phyloP scores from a whole-genome alignment of 2,329 filamentous ascomycete genomes.

The Cercospora sesami region DNA sequence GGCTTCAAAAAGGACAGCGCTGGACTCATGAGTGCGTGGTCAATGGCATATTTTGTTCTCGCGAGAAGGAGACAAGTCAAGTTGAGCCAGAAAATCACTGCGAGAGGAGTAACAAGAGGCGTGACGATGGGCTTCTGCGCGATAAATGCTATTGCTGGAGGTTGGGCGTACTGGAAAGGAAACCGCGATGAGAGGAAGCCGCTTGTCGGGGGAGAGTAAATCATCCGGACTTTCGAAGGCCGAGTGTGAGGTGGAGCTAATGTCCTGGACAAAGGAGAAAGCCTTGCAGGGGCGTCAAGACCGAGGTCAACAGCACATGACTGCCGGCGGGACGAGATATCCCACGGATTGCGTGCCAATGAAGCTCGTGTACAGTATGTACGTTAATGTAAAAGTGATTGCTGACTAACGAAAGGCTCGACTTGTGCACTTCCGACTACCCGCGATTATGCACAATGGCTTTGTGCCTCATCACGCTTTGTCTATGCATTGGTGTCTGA shows the following conservation, averaged over 20 bases:
- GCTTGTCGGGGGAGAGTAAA: conserved; percentile 7
- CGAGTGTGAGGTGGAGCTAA: neutral
- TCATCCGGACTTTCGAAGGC: neutral
- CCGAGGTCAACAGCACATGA: neutral
- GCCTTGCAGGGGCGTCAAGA: neutral
- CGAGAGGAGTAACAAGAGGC: conserved; percentile 54
- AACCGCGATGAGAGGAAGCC: conserved; percentile 22
- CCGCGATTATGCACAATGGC: neutral
- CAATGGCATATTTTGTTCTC: conserved; percentile 63
- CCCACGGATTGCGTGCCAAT: neutral
- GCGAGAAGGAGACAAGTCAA: conserved; percentile 58
- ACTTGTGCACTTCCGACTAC: neutral
- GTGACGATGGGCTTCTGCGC: conserved; percentile 53
- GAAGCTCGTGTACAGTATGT: neutral
- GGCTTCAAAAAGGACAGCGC: conserved; percentile 64
- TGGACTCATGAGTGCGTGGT: conserved; percentile 65
- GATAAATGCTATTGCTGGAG: conserved; percentile 53
- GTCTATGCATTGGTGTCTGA: neutral
- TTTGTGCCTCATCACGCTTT: neutral
- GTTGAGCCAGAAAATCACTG: conserved; percentile 51
- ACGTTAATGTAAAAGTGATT: neutral
- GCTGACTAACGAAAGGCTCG: neutral
- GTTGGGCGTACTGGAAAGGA: conserved; percentile 48
- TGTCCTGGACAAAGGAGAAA: neutral
- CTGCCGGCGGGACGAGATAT: neutral